Evolutionary conservation across 345 rosid genomes (phyloP).

Genomic region (Anacardium occidentale): DNA sequence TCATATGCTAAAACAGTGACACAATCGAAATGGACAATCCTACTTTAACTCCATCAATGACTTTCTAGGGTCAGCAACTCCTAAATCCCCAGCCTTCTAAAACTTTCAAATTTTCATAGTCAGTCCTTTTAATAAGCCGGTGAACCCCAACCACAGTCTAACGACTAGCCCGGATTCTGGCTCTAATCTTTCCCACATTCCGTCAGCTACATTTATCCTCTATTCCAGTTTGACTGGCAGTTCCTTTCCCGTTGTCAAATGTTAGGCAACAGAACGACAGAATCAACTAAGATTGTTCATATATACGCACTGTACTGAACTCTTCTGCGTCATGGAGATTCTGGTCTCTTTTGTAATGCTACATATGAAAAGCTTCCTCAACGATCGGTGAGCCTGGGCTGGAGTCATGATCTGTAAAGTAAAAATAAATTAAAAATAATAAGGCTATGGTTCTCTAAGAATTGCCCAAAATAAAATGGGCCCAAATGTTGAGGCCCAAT

Average conservation of each 20-base stretch:
- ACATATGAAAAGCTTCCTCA: too few relatives aligned
- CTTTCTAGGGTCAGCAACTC: constrained; percentile 64
- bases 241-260: constrained; percentile 32
- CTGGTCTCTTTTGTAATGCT: too few relatives aligned
- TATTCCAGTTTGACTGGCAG: constrained; percentile 46
- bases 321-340: too few relatives aligned
- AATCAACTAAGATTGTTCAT: neutral
- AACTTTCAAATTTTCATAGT: constrained; percentile 29
- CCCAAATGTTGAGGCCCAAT: too few relatives aligned
- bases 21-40: constrained; percentile 69
- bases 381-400: too few relatives aligned
- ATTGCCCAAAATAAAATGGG: too few relatives aligned
- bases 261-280: neutral
- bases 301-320: too few relatives aligned
- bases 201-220: constrained; percentile 50
- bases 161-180: constrained; percentile 24
- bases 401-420: too few relatives aligned
- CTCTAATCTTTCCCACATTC: constrained; percentile 32
- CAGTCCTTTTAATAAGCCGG: constrained; percentile 24
- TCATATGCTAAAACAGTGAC: constrained; percentile 64
- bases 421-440: too few relatives aligned
- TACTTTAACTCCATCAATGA: constrained; percentile 61
- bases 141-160: constrained; percentile 32
- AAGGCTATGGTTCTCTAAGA: too few relatives aligned
- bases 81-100: constrained; percentile 54